Evolutionary conservation across 176 grass and related monocot species (phyloP), one percentile per base, ranked within the genome.

Genomic region (Cymbopogon citratus): DNA sequence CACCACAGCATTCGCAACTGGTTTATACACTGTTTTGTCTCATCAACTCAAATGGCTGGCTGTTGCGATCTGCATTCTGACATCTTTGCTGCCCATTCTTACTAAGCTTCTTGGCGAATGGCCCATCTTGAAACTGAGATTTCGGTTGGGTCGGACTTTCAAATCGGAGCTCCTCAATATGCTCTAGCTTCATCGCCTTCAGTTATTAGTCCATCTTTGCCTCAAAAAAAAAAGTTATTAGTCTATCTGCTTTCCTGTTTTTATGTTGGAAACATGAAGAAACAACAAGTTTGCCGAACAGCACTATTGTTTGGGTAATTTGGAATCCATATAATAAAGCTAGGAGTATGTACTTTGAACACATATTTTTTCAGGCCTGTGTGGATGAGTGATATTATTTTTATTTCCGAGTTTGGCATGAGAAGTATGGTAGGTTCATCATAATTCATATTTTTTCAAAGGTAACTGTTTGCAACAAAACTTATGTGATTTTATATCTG

Each of bases 41-140:
- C 66, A 35, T 18, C 39, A 1, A 5, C 1, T 52, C 0, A 36
- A 12, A 0, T 86, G 45, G 74, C 7, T 86, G 62, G 76, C 66
- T 2, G 14, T 80, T 34, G 9, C 9, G 6, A 15, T 74, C 4
- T 80, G 76, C 1, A 0, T 63, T 0, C 0, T 80, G 1, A 9
- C 64, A 15, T 6, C 18, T 26, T 19, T 59, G 1, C 9, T 86
- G n/a, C 84, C 84, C 6, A 23, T 74, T 26, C 11, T 65, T 9
- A 80, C 84, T 5, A 63, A 74, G 18, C 6, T 85, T 0, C n/a
- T 85, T 0, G 71, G 73, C 18, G 35, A 78, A 27, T 85, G 73
- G 83, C 73, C 28, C 16, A 4, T 78, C 19, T 18, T 69, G 16
- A 85, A 43, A 12, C 60, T 78, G 25, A 45, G 24, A 16, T 63